phyloP scores from a whole-genome alignment of 805 yeast genomes.

The Lachancea nothofagi region DNA sequence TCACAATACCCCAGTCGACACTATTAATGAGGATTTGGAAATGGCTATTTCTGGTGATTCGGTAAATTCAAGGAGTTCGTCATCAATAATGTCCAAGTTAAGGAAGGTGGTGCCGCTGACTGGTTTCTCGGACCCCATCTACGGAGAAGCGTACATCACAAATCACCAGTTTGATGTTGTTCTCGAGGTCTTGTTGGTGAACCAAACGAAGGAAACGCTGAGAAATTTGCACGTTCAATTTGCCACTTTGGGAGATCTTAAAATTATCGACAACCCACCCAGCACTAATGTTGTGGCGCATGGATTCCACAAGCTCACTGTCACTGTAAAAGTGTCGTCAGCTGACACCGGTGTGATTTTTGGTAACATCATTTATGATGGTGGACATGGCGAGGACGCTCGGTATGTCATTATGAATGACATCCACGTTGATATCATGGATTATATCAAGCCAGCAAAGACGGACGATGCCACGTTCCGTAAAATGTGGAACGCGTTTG shows the following conservation, averaged over 20 bases:
- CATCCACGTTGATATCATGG: conserved; percentile 94
- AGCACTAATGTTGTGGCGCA: conserved; percentile 94
- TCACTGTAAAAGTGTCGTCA: conserved; percentile 88
- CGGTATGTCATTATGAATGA: conserved; percentile 90
- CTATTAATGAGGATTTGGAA: conserved; percentile 53
- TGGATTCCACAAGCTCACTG: conserved; percentile 85
- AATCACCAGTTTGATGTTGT: conserved; percentile 97
- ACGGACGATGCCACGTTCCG: conserved; percentile 89
- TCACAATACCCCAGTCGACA: conserved; percentile 36
- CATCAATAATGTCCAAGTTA: conserved; percentile 68
- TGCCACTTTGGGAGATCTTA: conserved; percentile 92
- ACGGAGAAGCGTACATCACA: conserved; percentile 93
- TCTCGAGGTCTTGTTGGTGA: conserved; percentile 86
- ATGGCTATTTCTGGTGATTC: conserved; percentile 43
- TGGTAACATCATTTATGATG: conserved; percentile 95
- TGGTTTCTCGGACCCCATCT: conserved; percentile 97
- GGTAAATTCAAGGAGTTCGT: conserved; percentile 45
- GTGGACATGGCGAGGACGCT: conserved; percentile 84
- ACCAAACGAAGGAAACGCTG: conserved; percentile 87
- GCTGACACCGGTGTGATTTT: conserved; percentile 98
- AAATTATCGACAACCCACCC: conserved; percentile 86
- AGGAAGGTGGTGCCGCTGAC: conserved; percentile 88
- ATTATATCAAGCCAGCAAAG: conserved; percentile 91
- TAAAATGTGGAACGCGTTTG: conserved; percentile 98
- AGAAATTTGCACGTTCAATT: conserved; percentile 90